A percentile compares a stretch with the other conserved stretches of the same genome.
phyloP scores from a whole-genome alignment of 2,329 filamentous ascomycete genomes.

The Fonsecaea pugnacius region DNA sequence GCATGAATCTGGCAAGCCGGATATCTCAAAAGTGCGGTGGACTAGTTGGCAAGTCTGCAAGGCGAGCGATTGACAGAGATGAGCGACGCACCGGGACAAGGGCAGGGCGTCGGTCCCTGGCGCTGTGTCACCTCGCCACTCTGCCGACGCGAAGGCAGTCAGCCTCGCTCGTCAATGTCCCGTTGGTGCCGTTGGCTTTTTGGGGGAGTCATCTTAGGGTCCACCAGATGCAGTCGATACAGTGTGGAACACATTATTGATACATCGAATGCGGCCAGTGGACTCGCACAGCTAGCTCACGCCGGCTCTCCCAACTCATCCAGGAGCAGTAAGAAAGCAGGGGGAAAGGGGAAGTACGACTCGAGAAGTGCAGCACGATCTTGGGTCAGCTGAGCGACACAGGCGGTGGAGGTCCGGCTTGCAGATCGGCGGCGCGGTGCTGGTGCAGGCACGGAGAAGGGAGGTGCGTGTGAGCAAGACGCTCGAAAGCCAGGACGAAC shows the following conservation, averaged over 20 bases:
- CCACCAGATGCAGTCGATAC: conserved; percentile 13
- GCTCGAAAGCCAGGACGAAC: conserved; percentile 12
- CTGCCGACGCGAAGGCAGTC: conserved; percentile 29
- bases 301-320: conserved; percentile 9
- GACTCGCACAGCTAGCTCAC: conserved; percentile 10
- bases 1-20: conserved; percentile 15
- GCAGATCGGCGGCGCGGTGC: conserved; percentile 24
- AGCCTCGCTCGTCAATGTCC: conserved; percentile 28
- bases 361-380: conserved; percentile 19
- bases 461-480: conserved; percentile 14
- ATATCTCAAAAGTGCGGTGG: conserved; percentile 13
- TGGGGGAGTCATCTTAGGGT: conserved; percentile 4
- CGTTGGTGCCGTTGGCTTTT: conserved; percentile 18
- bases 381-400: conserved; percentile 32
- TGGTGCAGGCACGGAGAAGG: conserved; percentile 24
- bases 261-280: conserved; percentile 11
- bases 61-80: conserved; percentile 28
- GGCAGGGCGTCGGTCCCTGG: conserved; percentile 8
- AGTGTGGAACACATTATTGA: conserved; percentile 9
- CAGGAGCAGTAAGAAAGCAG: conserved; percentile 18
- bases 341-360: conserved; percentile 14
- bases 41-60: conserved; percentile 22
- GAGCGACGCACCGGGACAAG: conserved; percentile 13
- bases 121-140: conserved; percentile 33
- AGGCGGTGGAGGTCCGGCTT: conserved; percentile 24